Percentiles rank a stretch among this genome's conserved stretches.
These are phyloP conservation scores for Fragosphaeria purpurea DNA, from an alignment of 2,329 filamentous ascomycete species.

Conservation along the genomic window DNA sequence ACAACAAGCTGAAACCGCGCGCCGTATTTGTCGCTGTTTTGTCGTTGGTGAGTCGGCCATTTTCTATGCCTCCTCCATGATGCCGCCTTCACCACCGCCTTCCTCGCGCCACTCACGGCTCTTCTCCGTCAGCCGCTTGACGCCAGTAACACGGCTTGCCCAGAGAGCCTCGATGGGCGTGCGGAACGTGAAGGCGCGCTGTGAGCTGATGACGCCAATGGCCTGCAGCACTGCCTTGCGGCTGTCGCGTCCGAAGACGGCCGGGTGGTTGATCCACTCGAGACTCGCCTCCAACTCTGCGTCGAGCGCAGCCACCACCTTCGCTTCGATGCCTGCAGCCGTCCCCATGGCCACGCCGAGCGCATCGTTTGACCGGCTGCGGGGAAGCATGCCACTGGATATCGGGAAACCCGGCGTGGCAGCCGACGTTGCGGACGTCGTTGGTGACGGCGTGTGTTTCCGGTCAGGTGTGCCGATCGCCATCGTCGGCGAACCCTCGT, in stretches of 20 bases:
- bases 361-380: constrained; percentile 45
- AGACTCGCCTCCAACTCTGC: constrained; percentile 80
- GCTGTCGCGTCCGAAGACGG: constrained; percentile 86
- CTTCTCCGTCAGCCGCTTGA: constrained; percentile 70
- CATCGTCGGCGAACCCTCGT: constrained; percentile 33
- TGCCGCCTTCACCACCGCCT: constrained; percentile 60
- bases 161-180: constrained; percentile 83
- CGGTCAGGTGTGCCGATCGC: constrained; percentile 38
- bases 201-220: constrained; percentile 91
- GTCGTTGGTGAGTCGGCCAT: no score
- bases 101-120: constrained; percentile 89
- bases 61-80: constrained; percentile 46
- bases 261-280: constrained; percentile 97
- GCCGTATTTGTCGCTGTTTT: no score
- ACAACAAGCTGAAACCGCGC: no score
- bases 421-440: constrained; percentile 36
- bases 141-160: constrained; percentile 71
- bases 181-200: constrained; percentile 87
- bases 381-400: constrained; percentile 31
- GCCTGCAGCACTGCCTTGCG: constrained; percentile 93
- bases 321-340: constrained; percentile 66
- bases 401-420: constrained; percentile 27
- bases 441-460: constrained; percentile 46
- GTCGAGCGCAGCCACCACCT: constrained; percentile 77
- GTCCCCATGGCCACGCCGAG: constrained; percentile 41